Evolutionary conservation across 768 basidiomycete genomes (phyloP).

Genomic region (Mycena filopes): DNA sequence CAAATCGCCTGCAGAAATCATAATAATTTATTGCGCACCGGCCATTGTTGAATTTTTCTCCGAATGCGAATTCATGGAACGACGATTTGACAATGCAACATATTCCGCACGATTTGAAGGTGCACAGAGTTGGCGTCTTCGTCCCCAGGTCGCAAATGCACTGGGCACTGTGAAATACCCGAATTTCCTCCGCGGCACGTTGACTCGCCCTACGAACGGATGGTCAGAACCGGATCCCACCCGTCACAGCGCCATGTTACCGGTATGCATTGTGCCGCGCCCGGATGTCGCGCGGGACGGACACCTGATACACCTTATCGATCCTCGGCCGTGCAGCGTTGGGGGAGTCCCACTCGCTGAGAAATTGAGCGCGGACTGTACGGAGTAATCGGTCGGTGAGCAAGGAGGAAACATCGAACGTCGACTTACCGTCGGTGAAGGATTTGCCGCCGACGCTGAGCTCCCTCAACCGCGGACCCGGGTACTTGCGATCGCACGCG

Average conservation of each 20-base stretch:
- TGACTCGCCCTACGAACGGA: constrained; percentile 46
- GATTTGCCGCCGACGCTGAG: constrained; percentile 55
- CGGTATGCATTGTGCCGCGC: constrained; percentile 59
- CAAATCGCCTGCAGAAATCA: background rate
- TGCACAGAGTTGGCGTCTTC: constrained; percentile 61
- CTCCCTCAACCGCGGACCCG: constrained; percentile 59
- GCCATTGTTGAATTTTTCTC: constrained; percentile 60
- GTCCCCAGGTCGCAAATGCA: constrained; percentile 77
- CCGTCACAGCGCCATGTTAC: constrained; percentile 44
- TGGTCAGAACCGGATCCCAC: constrained; percentile 14
- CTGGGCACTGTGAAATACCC: constrained; percentile 71
- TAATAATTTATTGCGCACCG: constrained; percentile 50
- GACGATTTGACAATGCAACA: constrained; percentile 68
- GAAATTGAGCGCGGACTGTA: constrained; percentile 58
- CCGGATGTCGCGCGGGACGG: constrained; percentile 53
- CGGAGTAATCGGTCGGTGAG: constrained; percentile 19
- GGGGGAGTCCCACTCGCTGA: constrained; percentile 64
- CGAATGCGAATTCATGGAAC: constrained; percentile 69
- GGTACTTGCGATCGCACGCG: constrained; percentile 58
- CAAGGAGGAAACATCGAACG: constrained; percentile 11
- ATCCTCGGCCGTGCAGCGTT: constrained; percentile 49
- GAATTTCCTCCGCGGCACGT: constrained; percentile 56
- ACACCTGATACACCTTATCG: constrained; percentile 68
- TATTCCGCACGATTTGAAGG: constrained; percentile 72
- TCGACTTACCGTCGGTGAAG: constrained; percentile 62